Evolutionary conservation across 306 rosid genomes (phyloP), one percentile per base, ranked within the genome.

Genomic region (Rosa persica): DNA sequence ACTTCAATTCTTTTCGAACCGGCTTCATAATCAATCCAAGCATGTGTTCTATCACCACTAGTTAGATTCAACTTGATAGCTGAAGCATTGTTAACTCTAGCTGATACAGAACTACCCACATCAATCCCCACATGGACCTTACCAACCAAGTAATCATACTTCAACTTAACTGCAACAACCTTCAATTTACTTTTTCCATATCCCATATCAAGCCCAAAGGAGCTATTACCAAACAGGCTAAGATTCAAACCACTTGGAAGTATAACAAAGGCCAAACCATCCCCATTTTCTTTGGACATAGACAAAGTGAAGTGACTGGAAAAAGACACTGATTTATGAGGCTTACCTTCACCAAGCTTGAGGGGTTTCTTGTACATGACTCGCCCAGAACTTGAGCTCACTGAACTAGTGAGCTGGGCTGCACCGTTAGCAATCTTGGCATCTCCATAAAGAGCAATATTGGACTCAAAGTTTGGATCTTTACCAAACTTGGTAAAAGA

Each of bases 1-100:
- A 91, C 90, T 81, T 95, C 97, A 57, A 95, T 79, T 13, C 89
- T 78, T 71, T 74, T 86, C 5, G 89, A 89, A 83, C 92, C 87
- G 0, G 89, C 93, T 76, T 86, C 88, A 49, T 95, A 95, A 88
- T 95, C 98, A 81, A 95, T 88, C 99, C 99, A 95, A 55, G 93
- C 89, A 76, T 81, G 86, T 55, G 88, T 36, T 65, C 81, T 86
- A 55, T 74, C 84, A 54, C 83, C 90, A 52, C 67, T 86, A 74
- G 77, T 77, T 19, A 80, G 72, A 74, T 67, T 80, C 87, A 77
- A 51, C 47, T 82, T 81, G 66, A 75, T 68, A 79, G 67, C 65
- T 8, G 93, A 91, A 6, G 73, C 58, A 78, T 81, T 86, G n/a
- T 89, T 88, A 44, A 54, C 82, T 78, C 75, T 81, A 60, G 85